phyloP scores from a whole-genome alignment of 176 grass and related monocot genomes.

The Raddia distichophylla region DNA sequence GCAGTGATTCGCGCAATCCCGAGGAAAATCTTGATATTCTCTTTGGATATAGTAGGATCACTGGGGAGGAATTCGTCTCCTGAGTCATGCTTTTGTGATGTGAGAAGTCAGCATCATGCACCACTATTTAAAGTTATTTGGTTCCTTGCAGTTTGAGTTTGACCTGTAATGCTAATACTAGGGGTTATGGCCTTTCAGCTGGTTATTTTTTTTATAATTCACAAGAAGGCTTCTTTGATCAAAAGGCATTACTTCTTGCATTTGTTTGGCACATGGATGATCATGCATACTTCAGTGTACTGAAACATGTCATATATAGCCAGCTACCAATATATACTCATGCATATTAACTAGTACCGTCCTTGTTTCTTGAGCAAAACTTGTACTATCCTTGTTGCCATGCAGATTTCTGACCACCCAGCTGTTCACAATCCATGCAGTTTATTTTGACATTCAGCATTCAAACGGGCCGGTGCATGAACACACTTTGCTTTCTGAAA shows the following conservation, averaged over 20 bases:
- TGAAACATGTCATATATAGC: background rate
- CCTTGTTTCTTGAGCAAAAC: background rate
- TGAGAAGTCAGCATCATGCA: slow-evolving; percentile 30
- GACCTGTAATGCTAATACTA: background rate
- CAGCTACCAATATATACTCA: background rate
- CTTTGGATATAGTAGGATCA: slow-evolving; percentile 30
- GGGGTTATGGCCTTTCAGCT: background rate
- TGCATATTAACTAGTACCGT: background rate
- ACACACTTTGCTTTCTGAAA: slow-evolving; percentile 21
- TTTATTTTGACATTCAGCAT: background rate
- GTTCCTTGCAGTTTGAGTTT: slow-evolving; percentile 43
- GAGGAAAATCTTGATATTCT: slow-evolving; percentile 51
- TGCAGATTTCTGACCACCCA: slow-evolving; percentile 19
- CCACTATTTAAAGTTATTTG: slow-evolving; percentile 52
- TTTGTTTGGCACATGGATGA: slow-evolving; percentile 1
- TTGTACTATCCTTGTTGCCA: background rate
- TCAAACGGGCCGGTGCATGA: background rate
- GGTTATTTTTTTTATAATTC: background rate
- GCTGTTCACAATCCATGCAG: background rate
- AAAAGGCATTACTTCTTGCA: background rate
- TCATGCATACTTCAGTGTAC: background rate
- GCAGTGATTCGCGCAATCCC: slow-evolving; percentile 36
- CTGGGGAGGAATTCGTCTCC: slow-evolving; percentile 32
- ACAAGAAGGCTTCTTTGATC: background rate
- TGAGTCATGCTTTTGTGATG: slow-evolving; percentile 29